phyloP scores from a whole-genome alignment of 1,284 basidiomycete genomes.

The Gomphus bonarii region DNA sequence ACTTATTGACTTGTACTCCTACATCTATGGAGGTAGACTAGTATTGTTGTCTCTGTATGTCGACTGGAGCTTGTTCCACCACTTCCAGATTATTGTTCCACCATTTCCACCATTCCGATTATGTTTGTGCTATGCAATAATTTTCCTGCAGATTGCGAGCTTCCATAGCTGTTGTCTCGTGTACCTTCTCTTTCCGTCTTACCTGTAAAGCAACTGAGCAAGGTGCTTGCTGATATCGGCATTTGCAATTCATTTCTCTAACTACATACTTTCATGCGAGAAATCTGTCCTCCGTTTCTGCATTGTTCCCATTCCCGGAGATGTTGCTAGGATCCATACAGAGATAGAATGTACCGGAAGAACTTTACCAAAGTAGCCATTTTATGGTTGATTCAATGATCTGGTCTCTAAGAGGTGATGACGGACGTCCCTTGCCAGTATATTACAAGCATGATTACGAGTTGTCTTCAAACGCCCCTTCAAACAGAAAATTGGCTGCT shows the following conservation, averaged over 20 bases:
- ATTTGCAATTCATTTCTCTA: neutral
- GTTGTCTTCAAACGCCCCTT: slow-evolving; percentile 52
- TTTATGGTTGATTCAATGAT: no score
- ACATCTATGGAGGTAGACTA: neutral
- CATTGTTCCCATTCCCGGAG: no score
- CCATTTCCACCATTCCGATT: neutral
- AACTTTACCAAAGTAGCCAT: no score
- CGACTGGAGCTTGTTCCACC: neutral
- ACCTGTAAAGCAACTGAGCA: slow-evolving; percentile 21
- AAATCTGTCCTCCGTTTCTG: no score
- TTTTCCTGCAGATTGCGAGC: neutral
- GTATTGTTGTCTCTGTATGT: neutral
- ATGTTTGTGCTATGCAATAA: neutral
- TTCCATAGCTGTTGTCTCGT: no score
- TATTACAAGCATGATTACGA: slow-evolving; percentile 5
- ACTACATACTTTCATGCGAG: no score
- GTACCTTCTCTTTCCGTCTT: no score
- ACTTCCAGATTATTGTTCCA: no score
- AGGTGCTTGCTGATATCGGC: slow-evolving; percentile 18
- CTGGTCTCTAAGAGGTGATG: neutral
- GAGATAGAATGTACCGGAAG: no score
- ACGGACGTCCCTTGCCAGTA: neutral
- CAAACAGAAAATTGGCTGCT: slow-evolving; percentile 87
- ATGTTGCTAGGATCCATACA: no score
- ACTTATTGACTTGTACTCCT: neutral